Evolutionary conservation across 306 rosid genomes (phyloP).

Genomic region (Alnus rubra): DNA sequence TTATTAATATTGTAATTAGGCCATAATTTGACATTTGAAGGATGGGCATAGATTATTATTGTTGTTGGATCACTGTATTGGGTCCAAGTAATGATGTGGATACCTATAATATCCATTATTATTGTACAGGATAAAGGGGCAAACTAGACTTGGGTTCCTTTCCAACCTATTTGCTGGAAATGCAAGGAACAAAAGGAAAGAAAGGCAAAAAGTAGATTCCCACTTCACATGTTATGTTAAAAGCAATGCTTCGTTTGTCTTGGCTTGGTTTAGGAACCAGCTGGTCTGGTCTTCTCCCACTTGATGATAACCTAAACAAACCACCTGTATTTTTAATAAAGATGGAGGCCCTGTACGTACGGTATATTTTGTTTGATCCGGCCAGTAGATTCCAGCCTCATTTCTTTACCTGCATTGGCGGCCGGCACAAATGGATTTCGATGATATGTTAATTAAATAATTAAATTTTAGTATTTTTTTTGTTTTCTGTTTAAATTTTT

Average conservation of each 20-base stretch:
- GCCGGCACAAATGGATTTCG: background rate
- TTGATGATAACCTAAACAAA: constrained; percentile 42
- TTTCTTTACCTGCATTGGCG: constrained; percentile 7
- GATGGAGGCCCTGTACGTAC: constrained; percentile 14
- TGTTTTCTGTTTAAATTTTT: too few relatives aligned
- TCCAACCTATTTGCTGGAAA: constrained; percentile 76
- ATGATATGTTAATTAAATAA: too few relatives aligned
- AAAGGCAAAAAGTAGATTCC: constrained; percentile 69
- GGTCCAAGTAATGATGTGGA: constrained; percentile 51
- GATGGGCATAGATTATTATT: constrained; percentile 35
- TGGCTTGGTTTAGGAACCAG: constrained; percentile 45
- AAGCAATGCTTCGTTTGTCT: constrained; percentile 63
- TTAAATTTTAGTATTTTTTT: too few relatives aligned
- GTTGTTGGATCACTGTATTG: constrained; percentile 46
- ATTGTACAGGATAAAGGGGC: constrained; percentile 27
- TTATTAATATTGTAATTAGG: constrained; percentile 43
- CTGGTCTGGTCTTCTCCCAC: constrained; percentile 19
- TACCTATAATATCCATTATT: constrained; percentile 8
- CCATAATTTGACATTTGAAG: constrained; percentile 39
- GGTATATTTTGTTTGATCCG: constrained; percentile 9
- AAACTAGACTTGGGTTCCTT: constrained; percentile 52
- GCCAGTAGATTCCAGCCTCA: background rate
- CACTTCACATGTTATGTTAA: constrained; percentile 48
- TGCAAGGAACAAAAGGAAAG: constrained; percentile 57
- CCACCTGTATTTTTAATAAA: constrained; percentile 26